These are phyloP conservation scores for Suhomyces pyralidae DNA, from an alignment of 805 yeast genomes.

Conservation along the genomic window DNA sequence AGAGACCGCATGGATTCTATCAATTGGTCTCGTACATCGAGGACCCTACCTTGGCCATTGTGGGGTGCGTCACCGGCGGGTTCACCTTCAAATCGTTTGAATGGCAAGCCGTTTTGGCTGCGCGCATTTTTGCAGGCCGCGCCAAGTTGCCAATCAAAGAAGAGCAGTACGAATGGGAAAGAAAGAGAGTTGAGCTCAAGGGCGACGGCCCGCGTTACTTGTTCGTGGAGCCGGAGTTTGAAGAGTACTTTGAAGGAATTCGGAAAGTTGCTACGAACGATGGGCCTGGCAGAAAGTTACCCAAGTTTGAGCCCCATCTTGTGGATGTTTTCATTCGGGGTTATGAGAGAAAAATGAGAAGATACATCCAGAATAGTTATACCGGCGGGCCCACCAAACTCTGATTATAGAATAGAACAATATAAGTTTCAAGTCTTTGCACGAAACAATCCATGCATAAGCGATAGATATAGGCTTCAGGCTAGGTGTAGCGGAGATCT, in stretches of 20 bases:
- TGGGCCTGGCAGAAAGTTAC: constrained; percentile 23
- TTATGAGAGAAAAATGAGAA: constrained; percentile 15
- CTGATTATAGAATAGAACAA: not conserved
- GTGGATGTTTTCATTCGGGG: constrained; percentile 18
- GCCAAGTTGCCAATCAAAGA: constrained; percentile 23
- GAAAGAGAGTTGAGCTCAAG: constrained; percentile 19
- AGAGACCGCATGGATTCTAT: constrained; percentile 26
- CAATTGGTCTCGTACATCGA: constrained; percentile 31
- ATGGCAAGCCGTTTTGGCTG: constrained; percentile 36
- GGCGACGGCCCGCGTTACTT: constrained; percentile 32
- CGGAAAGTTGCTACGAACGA: constrained; percentile 19
- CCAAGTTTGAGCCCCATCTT: constrained; percentile 19
- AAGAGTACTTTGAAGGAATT: constrained; percentile 19
- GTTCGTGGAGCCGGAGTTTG: constrained; percentile 17
- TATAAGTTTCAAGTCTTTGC: not conserved
- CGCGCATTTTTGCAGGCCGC: constrained; percentile 31
- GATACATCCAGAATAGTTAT: constrained; percentile 14
- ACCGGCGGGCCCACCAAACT: constrained; percentile 5
- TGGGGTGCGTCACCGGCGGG: constrained; percentile 38
- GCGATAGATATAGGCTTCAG: not conserved
- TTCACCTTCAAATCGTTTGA: constrained; percentile 40
- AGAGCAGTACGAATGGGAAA: constrained; percentile 30
- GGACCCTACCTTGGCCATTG: constrained; percentile 32
- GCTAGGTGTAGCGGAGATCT: not conserved
- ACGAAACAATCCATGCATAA: not conserved